These are phyloP conservation scores for Fusarium continuum DNA, from an alignment of 2,329 filamentous ascomycete species.

Conservation along the genomic window DNA sequence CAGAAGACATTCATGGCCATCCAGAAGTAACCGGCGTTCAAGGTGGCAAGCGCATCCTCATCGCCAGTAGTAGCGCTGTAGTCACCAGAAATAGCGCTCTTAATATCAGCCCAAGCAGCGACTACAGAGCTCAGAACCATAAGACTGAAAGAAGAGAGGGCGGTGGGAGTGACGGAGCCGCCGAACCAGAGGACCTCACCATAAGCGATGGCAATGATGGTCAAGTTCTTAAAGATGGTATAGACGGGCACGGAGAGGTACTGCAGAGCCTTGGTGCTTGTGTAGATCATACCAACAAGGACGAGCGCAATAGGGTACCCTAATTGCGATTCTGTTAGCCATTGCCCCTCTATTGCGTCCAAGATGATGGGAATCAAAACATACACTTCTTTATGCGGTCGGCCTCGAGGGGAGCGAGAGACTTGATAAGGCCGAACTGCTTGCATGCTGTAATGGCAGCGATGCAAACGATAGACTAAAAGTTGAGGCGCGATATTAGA, in stretches of 20 bases:
- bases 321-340: slow-evolving; percentile 49
- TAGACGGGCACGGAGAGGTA: slow-evolving; percentile 98
- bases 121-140: slow-evolving; percentile 97
- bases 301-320: slow-evolving; percentile 97
- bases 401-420: slow-evolving; percentile 80
- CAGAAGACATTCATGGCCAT: slow-evolving; percentile 98
- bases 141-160: slow-evolving; percentile 90
- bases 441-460: slow-evolving; percentile 85
- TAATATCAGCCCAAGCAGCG: slow-evolving; percentile 97
- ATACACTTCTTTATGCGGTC: slow-evolving; percentile 93
- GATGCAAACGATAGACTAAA: slow-evolving; percentile 87
- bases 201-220: slow-evolving; percentile 97
- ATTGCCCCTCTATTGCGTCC: neutral
- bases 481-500: neutral
- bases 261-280: slow-evolving; percentile 92
- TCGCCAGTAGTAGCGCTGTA: slow-evolving; percentile 49
- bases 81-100: slow-evolving; percentile 77
- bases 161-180: slow-evolving; percentile 85
- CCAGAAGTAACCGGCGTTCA: slow-evolving; percentile 97
- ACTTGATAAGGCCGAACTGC: slow-evolving; percentile 81
- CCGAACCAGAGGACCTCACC: slow-evolving; percentile 99
- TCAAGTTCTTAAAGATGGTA: slow-evolving; percentile 99
- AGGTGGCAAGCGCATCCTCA: slow-evolving; percentile 78
- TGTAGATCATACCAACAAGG: slow-evolving; percentile 99
- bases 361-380: slow-evolving; percentile 41